These are phyloP conservation scores for Buxus sempervirens DNA, from an alignment of 164 flowering plant genomes.

Conservation along the genomic window DNA sequence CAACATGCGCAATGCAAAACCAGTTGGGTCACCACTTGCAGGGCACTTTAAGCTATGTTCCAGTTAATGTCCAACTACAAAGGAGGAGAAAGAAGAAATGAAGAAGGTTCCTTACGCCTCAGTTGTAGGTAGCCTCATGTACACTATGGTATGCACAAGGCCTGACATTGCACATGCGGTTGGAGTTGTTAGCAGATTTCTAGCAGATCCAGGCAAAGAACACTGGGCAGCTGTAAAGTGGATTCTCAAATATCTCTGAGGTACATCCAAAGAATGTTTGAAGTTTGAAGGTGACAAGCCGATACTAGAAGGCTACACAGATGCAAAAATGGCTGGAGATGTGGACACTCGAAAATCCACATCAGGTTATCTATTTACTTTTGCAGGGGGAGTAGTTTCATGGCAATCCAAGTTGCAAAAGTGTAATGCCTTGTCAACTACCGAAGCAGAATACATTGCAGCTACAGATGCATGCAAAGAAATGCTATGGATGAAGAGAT, in stretches of 20 bases:
- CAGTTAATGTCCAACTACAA: neutral
- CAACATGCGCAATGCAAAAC: neutral
- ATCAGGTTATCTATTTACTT: neutral
- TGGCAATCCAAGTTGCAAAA: neutral
- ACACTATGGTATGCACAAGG: neutral
- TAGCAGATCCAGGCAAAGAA: neutral
- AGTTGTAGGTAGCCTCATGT: neutral
- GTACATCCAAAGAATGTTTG: neutral
- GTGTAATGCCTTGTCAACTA: neutral
- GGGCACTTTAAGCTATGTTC: neutral
- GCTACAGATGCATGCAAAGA: neutral
- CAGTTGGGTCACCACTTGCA: neutral
- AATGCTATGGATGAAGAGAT: neutral
- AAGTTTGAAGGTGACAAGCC: neutral
- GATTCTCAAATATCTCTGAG: neutral
- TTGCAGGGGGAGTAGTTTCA: neutral
- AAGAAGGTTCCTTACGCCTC: neutral
- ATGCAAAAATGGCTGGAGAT: neutral
- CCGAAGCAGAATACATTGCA: neutral
- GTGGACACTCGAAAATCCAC: neutral
- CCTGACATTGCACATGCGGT: neutral
- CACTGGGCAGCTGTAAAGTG: neutral
- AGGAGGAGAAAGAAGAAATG: neutral
- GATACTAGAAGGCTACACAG: neutral
- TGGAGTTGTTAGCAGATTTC: neutral